Evolutionary conservation across 2,329 filamentous ascomycete genomes (phyloP).

Genomic region (Nakataea oryzae): DNA sequence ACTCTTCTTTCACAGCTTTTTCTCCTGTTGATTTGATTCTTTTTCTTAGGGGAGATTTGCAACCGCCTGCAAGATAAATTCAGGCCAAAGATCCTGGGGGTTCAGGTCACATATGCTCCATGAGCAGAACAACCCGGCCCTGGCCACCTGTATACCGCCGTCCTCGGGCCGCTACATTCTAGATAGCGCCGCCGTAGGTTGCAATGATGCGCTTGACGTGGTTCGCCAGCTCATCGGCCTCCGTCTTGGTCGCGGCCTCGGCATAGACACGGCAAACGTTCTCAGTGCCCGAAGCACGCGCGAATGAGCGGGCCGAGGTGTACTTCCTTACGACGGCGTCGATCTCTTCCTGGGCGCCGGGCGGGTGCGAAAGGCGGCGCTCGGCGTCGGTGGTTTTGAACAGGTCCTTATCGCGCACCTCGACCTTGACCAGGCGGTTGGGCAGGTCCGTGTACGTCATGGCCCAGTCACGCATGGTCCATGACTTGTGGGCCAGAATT

Average conservation of each 20-base stretch:
- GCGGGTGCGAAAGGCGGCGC: constrained; percentile 70
- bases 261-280: constrained; percentile 95
- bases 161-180: background rate
- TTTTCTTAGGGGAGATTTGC: background rate
- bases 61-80: background rate
- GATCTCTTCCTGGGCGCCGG: constrained; percentile 74
- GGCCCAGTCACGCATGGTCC: constrained; percentile 85
- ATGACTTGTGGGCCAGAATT: constrained; percentile 89
- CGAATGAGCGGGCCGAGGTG: constrained; percentile 80
- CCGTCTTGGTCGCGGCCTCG: constrained; percentile 78
- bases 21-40: background rate
- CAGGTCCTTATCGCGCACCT: constrained; percentile 76
- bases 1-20: background rate
- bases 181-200: constrained; percentile 31
- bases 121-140: background rate
- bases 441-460: constrained; percentile 88
- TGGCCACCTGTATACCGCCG: background rate
- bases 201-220: constrained; percentile 71
- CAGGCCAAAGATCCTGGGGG: background rate
- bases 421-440: constrained; percentile 87
- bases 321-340: constrained; percentile 85
- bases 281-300: constrained; percentile 86
- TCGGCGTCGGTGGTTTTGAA: constrained; percentile 93
- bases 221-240: constrained; percentile 82
- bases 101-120: background rate